Percentiles rank a stretch among this genome's conserved stretches.
phyloP scores from a whole-genome alignment of 495 filamentous ascomycete species.

The Neurospora sp. region DNA sequence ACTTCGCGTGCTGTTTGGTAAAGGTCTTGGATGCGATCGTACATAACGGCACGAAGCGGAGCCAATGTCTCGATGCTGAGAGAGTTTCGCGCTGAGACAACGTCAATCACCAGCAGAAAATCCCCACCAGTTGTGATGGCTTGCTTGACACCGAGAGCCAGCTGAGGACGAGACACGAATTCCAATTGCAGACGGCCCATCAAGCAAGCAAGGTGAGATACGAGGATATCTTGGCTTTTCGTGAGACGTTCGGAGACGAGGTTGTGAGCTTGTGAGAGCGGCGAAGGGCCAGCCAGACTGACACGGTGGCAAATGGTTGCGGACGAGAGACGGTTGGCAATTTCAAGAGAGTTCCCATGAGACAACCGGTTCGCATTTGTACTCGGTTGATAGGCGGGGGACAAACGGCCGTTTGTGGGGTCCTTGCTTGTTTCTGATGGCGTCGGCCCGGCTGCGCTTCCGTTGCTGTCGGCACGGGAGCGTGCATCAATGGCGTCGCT shows the following conservation, averaged over 20 bases:
- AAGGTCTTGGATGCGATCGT: constrained; percentile 64
- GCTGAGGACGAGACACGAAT: constrained; percentile 74
- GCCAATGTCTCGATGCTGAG: constrained; percentile 53
- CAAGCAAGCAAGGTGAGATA: constrained; percentile 82
- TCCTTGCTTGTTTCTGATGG: constrained; percentile 19
- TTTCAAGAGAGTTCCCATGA: constrained; percentile 12
- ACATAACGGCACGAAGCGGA: constrained; percentile 67
- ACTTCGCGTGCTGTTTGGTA: constrained; percentile 71
- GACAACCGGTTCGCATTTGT: constrained; percentile 33
- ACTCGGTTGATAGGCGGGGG: constrained; percentile 24
- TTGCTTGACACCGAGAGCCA: constrained; percentile 59
- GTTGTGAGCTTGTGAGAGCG: constrained; percentile 34
- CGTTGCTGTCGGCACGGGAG: constrained; percentile 22
- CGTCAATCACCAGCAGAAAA: constrained; percentile 70
- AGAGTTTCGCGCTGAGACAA: constrained; percentile 67
- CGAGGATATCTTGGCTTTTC: constrained; percentile 70
- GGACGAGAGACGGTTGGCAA: constrained; percentile 32
- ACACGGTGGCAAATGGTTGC: constrained; percentile 41
- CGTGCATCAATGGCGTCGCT: constrained; percentile 25
- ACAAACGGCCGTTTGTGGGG: constrained; percentile 33
- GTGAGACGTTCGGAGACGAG: constrained; percentile 55
- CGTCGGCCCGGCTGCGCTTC: constrained; percentile 17
- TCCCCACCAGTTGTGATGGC: constrained; percentile 70
- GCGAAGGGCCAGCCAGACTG: constrained; percentile 37
- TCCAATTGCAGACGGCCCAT: constrained; percentile 85